These are phyloP conservation scores for Chrysanthemum lavandulifolium DNA, from an alignment of 129 eudicot genomes.

Conservation along the genomic window DNA sequence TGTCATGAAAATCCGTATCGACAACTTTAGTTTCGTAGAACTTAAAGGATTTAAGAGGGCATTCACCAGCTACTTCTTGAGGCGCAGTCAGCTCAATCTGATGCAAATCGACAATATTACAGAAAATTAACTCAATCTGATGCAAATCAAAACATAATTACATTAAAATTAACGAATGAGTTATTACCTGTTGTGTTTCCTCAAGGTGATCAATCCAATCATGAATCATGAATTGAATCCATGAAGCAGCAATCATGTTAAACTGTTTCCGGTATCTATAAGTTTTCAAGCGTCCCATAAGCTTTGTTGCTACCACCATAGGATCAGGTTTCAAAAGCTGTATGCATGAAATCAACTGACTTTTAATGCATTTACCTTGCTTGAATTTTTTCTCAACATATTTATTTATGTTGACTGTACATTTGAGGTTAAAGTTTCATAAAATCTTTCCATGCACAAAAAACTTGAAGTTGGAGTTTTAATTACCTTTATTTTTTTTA, in stretches of 20 bases:
- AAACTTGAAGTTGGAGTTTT: too few species aligned
- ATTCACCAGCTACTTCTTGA: slow-evolving; percentile 49
- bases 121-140: background rate
- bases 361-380: background rate
- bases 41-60: slow-evolving; percentile 59
- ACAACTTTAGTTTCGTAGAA: slow-evolving; percentile 55
- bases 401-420: too few species aligned
- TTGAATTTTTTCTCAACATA: too few species aligned
- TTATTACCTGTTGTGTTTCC: slow-evolving; percentile 47
- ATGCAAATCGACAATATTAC: background rate
- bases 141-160: background rate
- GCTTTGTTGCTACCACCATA: slow-evolving; percentile 74
- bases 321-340: slow-evolving; percentile 66
- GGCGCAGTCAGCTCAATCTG: slow-evolving; percentile 65
- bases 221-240: slow-evolving; percentile 75
- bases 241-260: slow-evolving; percentile 64
- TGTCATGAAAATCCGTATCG: slow-evolving; percentile 43
- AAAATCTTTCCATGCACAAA: too few species aligned
- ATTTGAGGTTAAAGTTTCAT: too few species aligned
- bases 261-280: slow-evolving; percentile 60
- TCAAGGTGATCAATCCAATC: slow-evolving; percentile 78
- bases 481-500: too few species aligned
- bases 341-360: slow-evolving; percentile 25
- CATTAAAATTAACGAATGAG: background rate
- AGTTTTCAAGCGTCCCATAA: slow-evolving; percentile 50